Percentiles rank a stretch among this genome's conserved stretches.
These are phyloP conservation scores for Cyclotella atomus DNA, from an alignment of 108 stramenopile genomes.

Conservation along the genomic window DNA sequence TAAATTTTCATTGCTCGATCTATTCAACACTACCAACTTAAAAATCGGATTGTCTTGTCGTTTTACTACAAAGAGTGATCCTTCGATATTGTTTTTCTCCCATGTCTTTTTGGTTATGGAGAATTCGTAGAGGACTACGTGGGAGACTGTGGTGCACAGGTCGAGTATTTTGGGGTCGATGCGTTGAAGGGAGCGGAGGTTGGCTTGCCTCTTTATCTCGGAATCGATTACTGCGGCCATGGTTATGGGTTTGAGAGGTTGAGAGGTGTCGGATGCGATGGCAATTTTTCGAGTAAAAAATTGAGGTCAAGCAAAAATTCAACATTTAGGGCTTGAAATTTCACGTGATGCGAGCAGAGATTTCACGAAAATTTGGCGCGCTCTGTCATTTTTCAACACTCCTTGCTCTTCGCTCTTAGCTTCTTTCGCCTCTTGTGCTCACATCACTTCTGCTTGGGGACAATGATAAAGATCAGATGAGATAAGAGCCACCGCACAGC, in stretches of 20 bases:
- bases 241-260: background rate
- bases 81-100: slow-evolving; percentile 76
- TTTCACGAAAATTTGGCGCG: too few species aligned
- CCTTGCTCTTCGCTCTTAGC: too few species aligned
- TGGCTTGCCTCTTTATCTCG: slow-evolving; percentile 75
- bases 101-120: slow-evolving; percentile 42
- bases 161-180: slow-evolving; percentile 60
- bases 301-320: background rate
- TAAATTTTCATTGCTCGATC: slow-evolving; percentile 73
- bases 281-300: too few species aligned
- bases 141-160: slow-evolving; percentile 71
- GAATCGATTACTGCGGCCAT: slow-evolving; percentile 44
- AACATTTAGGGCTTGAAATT: too few species aligned
- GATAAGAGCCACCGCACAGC: too few species aligned
- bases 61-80: slow-evolving; percentile 68
- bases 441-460: too few species aligned
- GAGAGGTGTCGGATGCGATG: background rate
- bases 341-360: too few species aligned
- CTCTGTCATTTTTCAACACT: too few species aligned
- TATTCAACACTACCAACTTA: slow-evolving; percentile 68
- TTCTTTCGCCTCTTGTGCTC: too few species aligned
- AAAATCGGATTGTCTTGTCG: slow-evolving; percentile 37
- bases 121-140: slow-evolving; percentile 85
- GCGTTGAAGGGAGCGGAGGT: slow-evolving; percentile 77
- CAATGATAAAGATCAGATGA: too few species aligned